These are phyloP conservation scores for Boletus smithii DNA, from an alignment of 1,284 basidiomycete species.

Conservation along the genomic window DNA sequence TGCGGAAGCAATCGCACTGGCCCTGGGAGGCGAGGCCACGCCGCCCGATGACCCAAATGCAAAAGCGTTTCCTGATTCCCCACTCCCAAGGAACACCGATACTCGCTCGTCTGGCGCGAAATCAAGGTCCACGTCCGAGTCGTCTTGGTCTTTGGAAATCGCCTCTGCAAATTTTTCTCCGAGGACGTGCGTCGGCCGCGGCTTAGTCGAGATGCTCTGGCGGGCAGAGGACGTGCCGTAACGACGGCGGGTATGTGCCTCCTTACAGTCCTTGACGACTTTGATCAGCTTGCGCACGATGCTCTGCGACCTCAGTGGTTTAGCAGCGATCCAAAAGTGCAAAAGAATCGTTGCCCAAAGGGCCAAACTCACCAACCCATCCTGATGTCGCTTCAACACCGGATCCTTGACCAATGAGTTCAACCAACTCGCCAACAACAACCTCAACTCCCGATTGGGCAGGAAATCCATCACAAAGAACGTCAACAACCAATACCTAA, in stretches of 20 bases:
- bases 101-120: slow-evolving; percentile 44
- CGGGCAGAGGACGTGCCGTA: slow-evolving; percentile 30
- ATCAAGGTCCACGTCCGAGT: slow-evolving; percentile 72
- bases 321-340: slow-evolving; percentile 10
- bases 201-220: slow-evolving; percentile 32
- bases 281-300: slow-evolving; percentile 79
- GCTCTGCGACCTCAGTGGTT: slow-evolving; percentile 42
- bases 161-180: slow-evolving; percentile 64
- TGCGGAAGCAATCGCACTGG: slow-evolving; percentile 26
- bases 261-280: slow-evolving; percentile 74
- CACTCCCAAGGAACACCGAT: slow-evolving; percentile 32
- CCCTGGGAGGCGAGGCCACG: slow-evolving; percentile 22
- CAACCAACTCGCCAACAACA: slow-evolving; percentile 71
- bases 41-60: slow-evolving; percentile 28
- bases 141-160: slow-evolving; percentile 49
- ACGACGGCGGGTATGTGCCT: slow-evolving; percentile 52
- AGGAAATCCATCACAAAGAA: slow-evolving; percentile 86
- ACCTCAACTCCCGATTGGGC: slow-evolving; percentile 71
- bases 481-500: slow-evolving; percentile 82
- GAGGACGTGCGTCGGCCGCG: slow-evolving; percentile 44
- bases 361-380: slow-evolving; percentile 59
- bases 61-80: slow-evolving; percentile 28
- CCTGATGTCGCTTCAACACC: slow-evolving; percentile 58
- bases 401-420: slow-evolving; percentile 72
- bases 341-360: neutral